These are phyloP conservation scores for Phanerochaete sordida DNA, from an alignment of 768 basidiomycete species.

Conservation along the genomic window DNA sequence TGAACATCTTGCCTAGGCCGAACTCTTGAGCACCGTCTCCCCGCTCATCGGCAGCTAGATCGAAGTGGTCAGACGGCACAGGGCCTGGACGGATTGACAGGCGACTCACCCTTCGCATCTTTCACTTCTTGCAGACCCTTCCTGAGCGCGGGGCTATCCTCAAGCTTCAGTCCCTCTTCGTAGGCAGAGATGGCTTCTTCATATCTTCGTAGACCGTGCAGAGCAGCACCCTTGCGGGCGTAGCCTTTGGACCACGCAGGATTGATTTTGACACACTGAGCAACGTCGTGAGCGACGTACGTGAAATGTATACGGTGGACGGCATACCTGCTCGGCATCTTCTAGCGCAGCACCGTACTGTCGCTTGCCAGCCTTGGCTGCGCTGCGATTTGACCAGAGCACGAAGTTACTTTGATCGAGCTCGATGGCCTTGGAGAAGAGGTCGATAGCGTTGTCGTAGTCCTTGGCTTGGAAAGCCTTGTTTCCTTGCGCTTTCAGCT, in stretches of 20 bases:
- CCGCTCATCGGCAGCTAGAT: constrained; percentile 33
- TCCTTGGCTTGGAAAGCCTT: constrained; percentile 93
- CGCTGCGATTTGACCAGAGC: constrained; percentile 89
- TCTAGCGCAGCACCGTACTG: constrained; percentile 71
- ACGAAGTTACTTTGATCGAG: constrained; percentile 85
- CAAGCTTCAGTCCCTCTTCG: constrained; percentile 75
- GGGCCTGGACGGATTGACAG: background rate
- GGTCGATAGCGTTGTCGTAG: constrained; percentile 82
- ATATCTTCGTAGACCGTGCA: constrained; percentile 77
- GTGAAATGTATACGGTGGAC: background rate
- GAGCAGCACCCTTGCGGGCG: constrained; percentile 87
- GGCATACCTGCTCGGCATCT: constrained; percentile 87
- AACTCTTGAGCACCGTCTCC: constrained; percentile 42
- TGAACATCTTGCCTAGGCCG: constrained; percentile 74
- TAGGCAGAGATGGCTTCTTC: constrained; percentile 85
- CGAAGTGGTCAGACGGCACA: background rate
- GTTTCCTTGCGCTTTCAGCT: constrained; percentile 91
- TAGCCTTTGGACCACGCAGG: constrained; percentile 88
- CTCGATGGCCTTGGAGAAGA: constrained; percentile 79
- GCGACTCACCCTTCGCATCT: constrained; percentile 68
- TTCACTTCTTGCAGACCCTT: constrained; percentile 89
- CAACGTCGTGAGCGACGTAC: background rate
- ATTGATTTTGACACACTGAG: constrained; percentile 74
- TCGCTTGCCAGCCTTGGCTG: constrained; percentile 84
- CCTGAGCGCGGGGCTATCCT: constrained; percentile 76